Evolutionary conservation across 805 yeast genomes (phyloP), one percentile per base, ranked within the genome.

Genomic region (Naumovozyma dairenensis): DNA sequence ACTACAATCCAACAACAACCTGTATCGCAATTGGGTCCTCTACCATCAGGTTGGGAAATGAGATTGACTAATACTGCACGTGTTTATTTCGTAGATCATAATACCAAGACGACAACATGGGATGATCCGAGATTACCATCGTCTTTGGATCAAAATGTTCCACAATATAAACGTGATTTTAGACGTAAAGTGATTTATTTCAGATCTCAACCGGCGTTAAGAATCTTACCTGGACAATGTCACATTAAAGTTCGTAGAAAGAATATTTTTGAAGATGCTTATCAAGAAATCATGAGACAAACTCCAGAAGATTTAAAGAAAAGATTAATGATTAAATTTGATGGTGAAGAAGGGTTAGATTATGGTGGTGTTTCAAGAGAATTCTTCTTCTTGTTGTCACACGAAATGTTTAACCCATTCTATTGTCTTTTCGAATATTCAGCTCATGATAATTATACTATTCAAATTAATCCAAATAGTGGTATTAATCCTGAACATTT

Each of bases 11-110:
- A 87, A 64, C 97, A 92, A 51, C 98, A 92, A 66, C 95, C 97
- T 20, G 95, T 92, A 9, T 81, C 94, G 28, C 97, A 93, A 55
- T 70, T 92, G 60, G 98, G 98, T 13, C 98, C 98, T 34, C 69
- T 92, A 54, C 99, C 99, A 31, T 77, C 89, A 35, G 99, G 99
- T 35, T 92, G 99, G 99, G 99, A 92, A 67, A 92, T 92, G 99
- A 81, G 99, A 63, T 72, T 92, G 54, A 93, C 99, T 28, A 92
- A 92, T 61, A 92, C 98, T 1, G 96, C 98, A 7, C 76, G 99
- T 59, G 98, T 92, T 16, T 92, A 92, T 60, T 92, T 92, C 60
- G 99, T 92, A 45, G 99, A 92, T 61, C 99, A 92, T 67, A 92
- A 92, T 63, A 92, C 99, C 21, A 92, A 92, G 65, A 92, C 99